Evolutionary conservation across 1,284 basidiomycete species (phyloP), one percentile per base, ranked within the genome.

Genomic region (Ustilago crameri): DNA sequence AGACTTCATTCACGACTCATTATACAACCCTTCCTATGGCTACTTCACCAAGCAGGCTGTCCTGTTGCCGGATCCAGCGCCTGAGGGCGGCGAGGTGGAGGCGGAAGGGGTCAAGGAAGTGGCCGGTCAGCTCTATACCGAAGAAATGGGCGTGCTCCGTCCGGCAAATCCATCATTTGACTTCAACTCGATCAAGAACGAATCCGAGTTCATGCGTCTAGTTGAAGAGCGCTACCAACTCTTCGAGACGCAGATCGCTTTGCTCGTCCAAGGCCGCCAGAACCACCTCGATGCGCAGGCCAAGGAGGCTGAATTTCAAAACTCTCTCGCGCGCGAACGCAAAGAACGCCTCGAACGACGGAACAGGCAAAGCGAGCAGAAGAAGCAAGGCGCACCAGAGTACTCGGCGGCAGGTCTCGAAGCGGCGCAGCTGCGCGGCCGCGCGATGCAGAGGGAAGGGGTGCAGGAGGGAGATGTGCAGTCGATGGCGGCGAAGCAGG

Each of bases 21-120:
- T 99, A 42, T 99, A 98, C 86, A 98, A 99, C 81, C 95, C 94
- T 3, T 85, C 93, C 82, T 98, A 99, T 81, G 96, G 96, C 37
- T 99, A 99, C 85, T 98, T 99, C 82, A 64, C 62, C 20, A 69
- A 78, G 44, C 81, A 82, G 27, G 81, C 81, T 2, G 79, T 78
- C n/a, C 50, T 82, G 5, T 67, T 82, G 0, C 80, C 80, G 8
- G 70, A 75, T 23, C 56, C 61, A 32, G 20, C 52, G 5, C 41
- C 63, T 12, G 20, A 12, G n/a, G n/a, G n/a, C n/a, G n/a, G n/a
- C n/a, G n/a, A n/a, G 30, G 32, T 58, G 12, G 20, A 32, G 24
- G 15, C 10, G 44, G 20, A 26, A 38, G 17, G n/a, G 43, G 45
- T 48, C 1, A 54, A 24, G 41, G 46, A 61, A 22, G 56, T 65